Conservation (phyloP, 345 rosid genomes). For the Eucalyptus urophylla region DNA sequence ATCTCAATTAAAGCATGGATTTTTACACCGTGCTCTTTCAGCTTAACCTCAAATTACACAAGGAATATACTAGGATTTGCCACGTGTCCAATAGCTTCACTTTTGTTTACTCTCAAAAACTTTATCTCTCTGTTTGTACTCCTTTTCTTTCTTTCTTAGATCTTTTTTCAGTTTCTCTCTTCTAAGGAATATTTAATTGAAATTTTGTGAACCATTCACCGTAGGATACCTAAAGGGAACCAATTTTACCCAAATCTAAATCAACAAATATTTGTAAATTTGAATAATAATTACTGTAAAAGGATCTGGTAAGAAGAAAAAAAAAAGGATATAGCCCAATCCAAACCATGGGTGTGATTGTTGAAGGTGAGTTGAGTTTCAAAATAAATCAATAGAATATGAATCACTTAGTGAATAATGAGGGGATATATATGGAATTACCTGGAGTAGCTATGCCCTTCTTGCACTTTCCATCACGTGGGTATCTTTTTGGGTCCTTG, state of each 20-base stretch:
- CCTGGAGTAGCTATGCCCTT: neutral
- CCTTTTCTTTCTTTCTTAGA: neutral
- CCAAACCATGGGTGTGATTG: neutral
- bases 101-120: neutral
- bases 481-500: accelerated
- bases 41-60: neutral
- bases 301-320: accelerated
- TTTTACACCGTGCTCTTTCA: accelerated
- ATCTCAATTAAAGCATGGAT: neutral
- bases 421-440: neutral
- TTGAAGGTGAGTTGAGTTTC: neutral
- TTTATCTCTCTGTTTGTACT: neutral
- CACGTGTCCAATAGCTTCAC: neutral
- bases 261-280: accelerated
- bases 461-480: neutral
- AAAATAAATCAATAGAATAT: too few species aligned
- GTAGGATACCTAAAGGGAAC: neutral
- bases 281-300: too few species aligned
- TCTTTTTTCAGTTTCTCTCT: neutral
- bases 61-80: accelerated
- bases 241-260: neutral
- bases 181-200: neutral
- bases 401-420: neutral
- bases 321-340: neutral
- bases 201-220: neutral